Base-by-base conservation (phyloP, 257 asterid genomes). In the Scutellaria galericulata region DNA sequence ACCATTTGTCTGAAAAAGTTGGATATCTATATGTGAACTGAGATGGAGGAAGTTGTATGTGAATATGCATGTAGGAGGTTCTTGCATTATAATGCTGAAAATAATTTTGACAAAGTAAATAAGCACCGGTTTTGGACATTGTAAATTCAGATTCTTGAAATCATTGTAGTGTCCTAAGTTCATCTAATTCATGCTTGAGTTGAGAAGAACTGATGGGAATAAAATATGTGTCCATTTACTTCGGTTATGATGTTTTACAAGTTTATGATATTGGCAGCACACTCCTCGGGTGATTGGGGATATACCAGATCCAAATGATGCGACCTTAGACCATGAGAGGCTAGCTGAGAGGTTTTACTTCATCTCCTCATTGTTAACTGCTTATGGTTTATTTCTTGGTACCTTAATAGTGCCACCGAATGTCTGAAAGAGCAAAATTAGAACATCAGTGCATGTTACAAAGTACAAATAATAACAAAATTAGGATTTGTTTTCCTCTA, bases 261-360 rank as follows among this genome's bases (percentile, higher is more conserved):
- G 64, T 47, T 86, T 31, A 68, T 80, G 67, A 37, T 72, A 54
- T 80, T 82, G 80, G 79, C 98, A 94, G 97, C 98, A 94, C 86
- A 88, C 92, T 20, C 98, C 97, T 64, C 88, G 97, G 69, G 88
- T 94, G 62, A 88, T 85, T 78, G 79, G 76, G 64, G 82, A 66
- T 77, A 88, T 94, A 86, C 97, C 97, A 15, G 96, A 94, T 78
- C 78, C 93, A 68, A 84, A 85, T 79, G 90, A 91, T 83, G 98
- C 97, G 5, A 86, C 88, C 66, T 73, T 94, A 64, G 97, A 91
- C 82, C 98, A 93, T 48, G 96, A 75, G 73, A 86, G 93, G 70
- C 95, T 94, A 60, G 91, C 96, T 67, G 79, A 82, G 66, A 91
- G 98, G 98, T 91, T 77, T 53, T 64, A 54, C 62, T 71, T 86